Percentiles rank a stretch among this genome's conserved stretches.
These are phyloP conservation scores for Pachysandra terminalis DNA, from an alignment of 164 flowering plant species.

Conservation along the genomic window DNA sequence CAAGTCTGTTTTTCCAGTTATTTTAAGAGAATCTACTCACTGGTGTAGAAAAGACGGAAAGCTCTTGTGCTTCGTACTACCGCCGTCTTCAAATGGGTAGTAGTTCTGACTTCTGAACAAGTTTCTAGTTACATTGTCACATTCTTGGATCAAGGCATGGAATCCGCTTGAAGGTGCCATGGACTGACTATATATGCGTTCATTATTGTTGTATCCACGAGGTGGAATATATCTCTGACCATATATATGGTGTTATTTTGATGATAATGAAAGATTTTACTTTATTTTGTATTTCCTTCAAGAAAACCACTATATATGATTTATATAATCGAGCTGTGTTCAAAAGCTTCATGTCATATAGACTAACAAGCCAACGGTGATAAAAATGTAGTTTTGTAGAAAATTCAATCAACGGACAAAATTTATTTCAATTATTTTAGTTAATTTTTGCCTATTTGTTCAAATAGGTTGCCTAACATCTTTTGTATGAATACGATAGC, in stretches of 20 bases:
- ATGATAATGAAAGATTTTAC: neutral
- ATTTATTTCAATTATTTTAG: too few relatives aligned
- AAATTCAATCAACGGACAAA: too few relatives aligned
- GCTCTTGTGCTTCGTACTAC: constrained; percentile 19
- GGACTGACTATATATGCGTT: constrained; percentile 19
- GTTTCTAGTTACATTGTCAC: neutral
- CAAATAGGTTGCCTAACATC: too few relatives aligned
- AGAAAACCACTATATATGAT: too few relatives aligned
- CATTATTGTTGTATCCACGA: constrained; percentile 21
- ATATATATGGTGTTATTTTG: neutral
- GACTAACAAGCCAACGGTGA: too few relatives aligned
- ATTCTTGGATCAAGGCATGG: constrained; percentile 9
- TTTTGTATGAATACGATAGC: too few relatives aligned
- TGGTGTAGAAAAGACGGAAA: constrained; percentile 7
- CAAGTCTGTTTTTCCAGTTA: constrained; percentile 81
- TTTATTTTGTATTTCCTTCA: too few relatives aligned
- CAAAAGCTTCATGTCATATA: too few relatives aligned
- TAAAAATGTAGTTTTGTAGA: too few relatives aligned
- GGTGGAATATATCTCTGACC: constrained; percentile 1
- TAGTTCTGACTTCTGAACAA: constrained; percentile 14
- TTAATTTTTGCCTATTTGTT: too few relatives aligned
- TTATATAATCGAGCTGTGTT: too few relatives aligned
- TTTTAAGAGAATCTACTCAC: constrained; percentile 45
- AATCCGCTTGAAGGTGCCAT: constrained; percentile 7
- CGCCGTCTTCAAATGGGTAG: neutral